Evolutionary conservation across 1,139 yeast species (phyloP).

Genomic region (Kurtzmaniella quercitrusa): DNA sequence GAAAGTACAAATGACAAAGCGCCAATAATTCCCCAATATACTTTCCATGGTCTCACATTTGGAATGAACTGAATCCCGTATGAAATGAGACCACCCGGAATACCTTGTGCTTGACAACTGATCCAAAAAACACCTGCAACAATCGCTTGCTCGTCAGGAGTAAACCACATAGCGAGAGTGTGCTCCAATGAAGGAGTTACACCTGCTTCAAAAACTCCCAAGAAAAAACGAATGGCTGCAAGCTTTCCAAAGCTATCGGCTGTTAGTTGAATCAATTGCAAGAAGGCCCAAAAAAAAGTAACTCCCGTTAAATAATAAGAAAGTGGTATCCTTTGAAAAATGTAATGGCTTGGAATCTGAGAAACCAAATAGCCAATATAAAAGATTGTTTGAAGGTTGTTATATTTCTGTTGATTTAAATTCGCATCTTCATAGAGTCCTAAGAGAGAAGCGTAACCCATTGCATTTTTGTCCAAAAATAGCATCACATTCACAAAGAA

Average conservation of each 20-base stretch:
- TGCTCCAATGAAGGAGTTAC: slow-evolving; percentile 29
- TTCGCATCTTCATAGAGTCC: slow-evolving; percentile 37
- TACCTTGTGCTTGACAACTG: slow-evolving; percentile 36
- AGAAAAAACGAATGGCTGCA: slow-evolving; percentile 32
- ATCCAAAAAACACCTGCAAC: slow-evolving; percentile 35
- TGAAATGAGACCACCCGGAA: slow-evolving; percentile 37
- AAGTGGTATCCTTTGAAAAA: slow-evolving; percentile 29
- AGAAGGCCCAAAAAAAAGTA: slow-evolving; percentile 25
- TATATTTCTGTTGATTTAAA: slow-evolving; percentile 24
- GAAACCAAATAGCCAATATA: slow-evolving; percentile 35
- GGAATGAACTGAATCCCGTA: slow-evolving; percentile 28
- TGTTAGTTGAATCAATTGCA: slow-evolving; percentile 28
- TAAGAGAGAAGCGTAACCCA: slow-evolving; percentile 37
- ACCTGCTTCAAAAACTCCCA: slow-evolving; percentile 38
- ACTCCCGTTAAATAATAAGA: slow-evolving; percentile 23
- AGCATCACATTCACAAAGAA: slow-evolving; percentile 28
- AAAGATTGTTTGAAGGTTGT: slow-evolving; percentile 31
- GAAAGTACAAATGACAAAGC: slow-evolving; percentile 29
- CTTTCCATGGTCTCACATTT: slow-evolving; percentile 27
- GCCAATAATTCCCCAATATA: slow-evolving; percentile 36
- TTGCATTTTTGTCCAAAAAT: slow-evolving; percentile 41
- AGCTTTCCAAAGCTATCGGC: slow-evolving; percentile 35
- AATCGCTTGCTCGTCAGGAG: slow-evolving; percentile 29
- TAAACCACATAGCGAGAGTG: slow-evolving; percentile 36
- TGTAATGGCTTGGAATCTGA: slow-evolving; percentile 23